phyloP scores from a whole-genome alignment of 345 rosid genomes.

The Eucalyptus pauciflora region DNA sequence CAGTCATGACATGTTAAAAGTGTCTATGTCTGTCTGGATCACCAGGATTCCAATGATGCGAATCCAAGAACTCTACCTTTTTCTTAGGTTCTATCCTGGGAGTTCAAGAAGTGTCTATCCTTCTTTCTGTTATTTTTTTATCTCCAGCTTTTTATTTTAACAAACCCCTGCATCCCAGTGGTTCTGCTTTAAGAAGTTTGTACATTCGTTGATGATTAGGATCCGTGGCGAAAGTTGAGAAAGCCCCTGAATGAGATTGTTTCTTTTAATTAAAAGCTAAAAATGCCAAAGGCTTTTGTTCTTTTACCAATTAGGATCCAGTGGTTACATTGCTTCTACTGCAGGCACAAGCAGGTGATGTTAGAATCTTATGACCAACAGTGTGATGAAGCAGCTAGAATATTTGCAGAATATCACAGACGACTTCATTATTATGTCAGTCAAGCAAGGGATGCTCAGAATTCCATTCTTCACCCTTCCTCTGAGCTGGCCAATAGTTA shows the following conservation, averaged over 20 bases:
- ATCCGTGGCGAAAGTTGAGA: neutral
- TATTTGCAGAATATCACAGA: conserved; percentile 84
- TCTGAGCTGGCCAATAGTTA: conserved; percentile 40
- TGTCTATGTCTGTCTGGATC: neutral
- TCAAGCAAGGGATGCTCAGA: conserved; percentile 83
- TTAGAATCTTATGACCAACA: conserved; percentile 91
- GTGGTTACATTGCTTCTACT: neutral
- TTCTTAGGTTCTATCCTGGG: neutral
- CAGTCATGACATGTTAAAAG: neutral
- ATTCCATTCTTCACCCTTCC: conserved; percentile 42
- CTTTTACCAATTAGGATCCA: neutral
- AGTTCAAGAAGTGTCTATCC: neutral
- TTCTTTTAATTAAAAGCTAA: neutral
- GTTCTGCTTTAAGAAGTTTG: neutral
- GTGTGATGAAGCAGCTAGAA: conserved; percentile 84
- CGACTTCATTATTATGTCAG: conserved; percentile 58
- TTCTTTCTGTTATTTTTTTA: neutral
- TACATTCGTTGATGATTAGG: neutral
- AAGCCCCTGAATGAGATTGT: neutral
- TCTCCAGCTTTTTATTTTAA: neutral
- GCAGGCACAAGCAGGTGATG: conserved; percentile 80
- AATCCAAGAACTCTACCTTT: neutral
- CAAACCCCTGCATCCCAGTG: neutral
- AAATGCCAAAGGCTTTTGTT: neutral
- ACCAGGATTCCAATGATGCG: neutral